phyloP scores from a whole-genome alignment of 495 filamentous ascomycete species.

The Clavariopsis aquatica region DNA sequence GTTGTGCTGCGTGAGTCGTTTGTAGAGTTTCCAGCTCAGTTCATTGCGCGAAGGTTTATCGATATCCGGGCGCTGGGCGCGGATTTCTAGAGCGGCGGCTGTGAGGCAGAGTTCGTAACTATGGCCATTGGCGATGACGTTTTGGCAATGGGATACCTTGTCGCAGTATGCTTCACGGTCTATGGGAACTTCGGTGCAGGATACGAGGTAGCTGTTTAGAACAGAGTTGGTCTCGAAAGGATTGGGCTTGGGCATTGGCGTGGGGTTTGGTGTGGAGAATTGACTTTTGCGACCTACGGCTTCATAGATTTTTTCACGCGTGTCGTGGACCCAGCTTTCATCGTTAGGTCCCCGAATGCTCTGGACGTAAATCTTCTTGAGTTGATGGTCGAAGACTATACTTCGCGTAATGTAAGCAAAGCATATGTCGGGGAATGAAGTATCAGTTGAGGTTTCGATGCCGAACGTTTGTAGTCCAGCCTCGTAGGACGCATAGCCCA shows the following conservation, averaged over 20 bases:
- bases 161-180: conserved; percentile 56
- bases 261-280: conserved; percentile 38
- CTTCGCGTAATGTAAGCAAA: conserved; percentile 77
- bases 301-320: conserved; percentile 20
- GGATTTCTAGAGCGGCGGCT: conserved; percentile 63
- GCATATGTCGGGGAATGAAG: conserved; percentile 65
- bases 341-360: conserved; percentile 48
- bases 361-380: conserved; percentile 66
- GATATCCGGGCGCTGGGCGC: conserved; percentile 39
- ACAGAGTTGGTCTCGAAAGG: conserved; percentile 11
- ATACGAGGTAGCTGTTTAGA: conserved; percentile 13
- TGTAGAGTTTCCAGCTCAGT: conserved; percentile 70
- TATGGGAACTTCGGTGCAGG: background rate
- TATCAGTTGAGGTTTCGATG: conserved; percentile 41
- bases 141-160: conserved; percentile 70
- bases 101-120: conserved; percentile 96
- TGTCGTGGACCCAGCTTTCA: conserved; percentile 44
- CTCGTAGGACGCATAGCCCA: conserved; percentile 91
- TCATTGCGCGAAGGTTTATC: conserved; percentile 28
- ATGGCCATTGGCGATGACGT: conserved; percentile 71
- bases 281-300: conserved; percentile 35
- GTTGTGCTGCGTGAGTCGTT: conserved; percentile 67
- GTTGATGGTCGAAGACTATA: conserved; percentile 74
- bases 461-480: conserved; percentile 67
- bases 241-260: conserved; percentile 2